Evolutionary conservation across 805 yeast genomes (phyloP).

Genomic region (Wickerhamomyces sydowiorum): DNA sequence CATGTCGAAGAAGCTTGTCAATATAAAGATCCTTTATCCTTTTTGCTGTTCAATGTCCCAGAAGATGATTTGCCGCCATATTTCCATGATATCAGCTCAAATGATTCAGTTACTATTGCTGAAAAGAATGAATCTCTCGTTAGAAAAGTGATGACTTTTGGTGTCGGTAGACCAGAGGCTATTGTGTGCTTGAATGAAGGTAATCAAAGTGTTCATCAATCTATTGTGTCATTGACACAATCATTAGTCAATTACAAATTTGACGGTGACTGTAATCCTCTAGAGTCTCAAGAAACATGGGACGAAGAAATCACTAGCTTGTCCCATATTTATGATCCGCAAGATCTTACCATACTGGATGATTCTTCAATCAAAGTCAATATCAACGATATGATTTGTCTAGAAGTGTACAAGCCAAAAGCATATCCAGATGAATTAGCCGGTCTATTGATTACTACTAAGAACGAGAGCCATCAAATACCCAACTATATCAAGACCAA

Average conservation of each 20-base stretch:
- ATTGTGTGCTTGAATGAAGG: slow-evolving; percentile 38
- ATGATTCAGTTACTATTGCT: slow-evolving; percentile 40
- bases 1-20: slow-evolving; percentile 71
- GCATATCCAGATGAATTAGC: slow-evolving; percentile 64
- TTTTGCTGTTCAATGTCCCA: slow-evolving; percentile 78
- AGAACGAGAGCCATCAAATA: slow-evolving; percentile 36
- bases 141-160: slow-evolving; percentile 56
- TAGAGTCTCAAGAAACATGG: slow-evolving; percentile 46
- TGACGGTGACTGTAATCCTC: slow-evolving; percentile 4
- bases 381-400: slow-evolving; percentile 22
- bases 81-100: slow-evolving; percentile 46
- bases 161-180: slow-evolving; percentile 64
- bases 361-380: slow-evolving; percentile 15
- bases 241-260: slow-evolving; percentile 23
- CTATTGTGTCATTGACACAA: slow-evolving; percentile 47
- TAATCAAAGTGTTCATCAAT: slow-evolving; percentile 39
- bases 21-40: slow-evolving; percentile 42
- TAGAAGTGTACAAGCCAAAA: slow-evolving; percentile 38
- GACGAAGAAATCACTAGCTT: slow-evolving; percentile 69
- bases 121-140: slow-evolving; percentile 51
- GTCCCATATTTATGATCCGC: slow-evolving; percentile 43
- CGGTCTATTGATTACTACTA: slow-evolving; percentile 54
- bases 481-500: slow-evolving; percentile 68
- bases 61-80: slow-evolving; percentile 84
- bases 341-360: slow-evolving; percentile 23